phyloP scores from a whole-genome alignment of 1,284 basidiomycete genomes.

The Puccinia coronata region DNA sequence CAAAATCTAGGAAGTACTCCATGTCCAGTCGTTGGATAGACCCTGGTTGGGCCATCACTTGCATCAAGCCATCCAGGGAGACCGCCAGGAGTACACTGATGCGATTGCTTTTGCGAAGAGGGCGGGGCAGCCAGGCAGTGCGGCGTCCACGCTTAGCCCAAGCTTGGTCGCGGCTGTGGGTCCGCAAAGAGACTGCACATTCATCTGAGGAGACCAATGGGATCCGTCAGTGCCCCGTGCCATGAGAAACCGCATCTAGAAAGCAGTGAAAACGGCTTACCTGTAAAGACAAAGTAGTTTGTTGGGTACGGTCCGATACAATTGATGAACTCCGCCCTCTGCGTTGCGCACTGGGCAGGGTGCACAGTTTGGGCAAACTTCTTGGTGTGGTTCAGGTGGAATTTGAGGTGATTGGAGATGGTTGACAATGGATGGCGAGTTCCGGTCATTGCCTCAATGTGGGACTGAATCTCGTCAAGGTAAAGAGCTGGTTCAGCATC shows the following conservation, averaged over 20 bases:
- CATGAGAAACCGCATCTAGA: neutral
- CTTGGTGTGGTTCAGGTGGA: neutral
- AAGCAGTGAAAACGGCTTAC: neutral
- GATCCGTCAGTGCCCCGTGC: too few species aligned
- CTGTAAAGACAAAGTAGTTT: neutral
- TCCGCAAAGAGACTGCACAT: neutral
- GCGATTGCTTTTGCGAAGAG: neutral
- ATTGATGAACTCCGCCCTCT: neutral
- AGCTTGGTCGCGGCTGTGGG: neutral
- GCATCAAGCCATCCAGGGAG: neutral
- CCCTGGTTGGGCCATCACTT: neutral
- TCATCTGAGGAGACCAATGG: neutral
- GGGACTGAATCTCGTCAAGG: too few species aligned
- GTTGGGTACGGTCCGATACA: neutral
- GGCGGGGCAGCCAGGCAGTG: neutral
- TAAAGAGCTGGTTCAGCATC: neutral
- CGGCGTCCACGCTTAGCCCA: neutral
- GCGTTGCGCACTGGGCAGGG: neutral
- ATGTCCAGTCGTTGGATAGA: neutral
- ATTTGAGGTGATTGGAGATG: neutral
- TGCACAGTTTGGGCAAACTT: neutral
- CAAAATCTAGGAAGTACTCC: neutral
- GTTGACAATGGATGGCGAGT: neutral
- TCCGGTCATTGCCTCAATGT: conserved; percentile 3
- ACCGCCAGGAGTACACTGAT: neutral